phyloP scores from a whole-genome alignment of 176 grass and related monocot genomes.

The Paspalum vaginatum region DNA sequence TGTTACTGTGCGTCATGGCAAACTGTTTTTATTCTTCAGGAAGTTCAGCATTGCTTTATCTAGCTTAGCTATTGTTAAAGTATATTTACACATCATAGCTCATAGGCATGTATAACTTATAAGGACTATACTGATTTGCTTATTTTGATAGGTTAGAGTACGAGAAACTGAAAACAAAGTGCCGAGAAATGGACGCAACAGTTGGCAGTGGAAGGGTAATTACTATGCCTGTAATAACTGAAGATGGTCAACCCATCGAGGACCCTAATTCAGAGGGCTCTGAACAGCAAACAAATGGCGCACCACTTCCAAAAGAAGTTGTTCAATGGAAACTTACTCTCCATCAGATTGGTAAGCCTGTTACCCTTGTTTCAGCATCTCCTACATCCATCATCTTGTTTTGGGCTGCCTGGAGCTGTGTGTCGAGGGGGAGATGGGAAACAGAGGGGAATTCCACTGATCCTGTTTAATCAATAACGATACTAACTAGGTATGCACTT shows the following conservation, averaged over 20 bases:
- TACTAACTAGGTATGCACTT: not conserved
- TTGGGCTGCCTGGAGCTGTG: not conserved
- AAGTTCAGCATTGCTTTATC: slow-evolving; percentile 19
- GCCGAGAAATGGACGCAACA: slow-evolving; percentile 86
- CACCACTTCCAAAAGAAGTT: slow-evolving; percentile 52
- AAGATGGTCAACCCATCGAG: slow-evolving; percentile 76
- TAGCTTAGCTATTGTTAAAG: not conserved
- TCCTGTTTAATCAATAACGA: not conserved
- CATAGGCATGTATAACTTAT: slow-evolving; percentile 6
- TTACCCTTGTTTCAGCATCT: slow-evolving; percentile 10
- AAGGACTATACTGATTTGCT: slow-evolving; percentile 41
- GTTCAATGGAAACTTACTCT: slow-evolving; percentile 92
- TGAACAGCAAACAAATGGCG: slow-evolving; percentile 43
- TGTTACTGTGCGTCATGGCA: not conserved
- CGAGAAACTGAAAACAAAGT: slow-evolving; percentile 82
- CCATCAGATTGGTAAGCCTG: slow-evolving; percentile 88
- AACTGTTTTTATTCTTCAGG: not conserved
- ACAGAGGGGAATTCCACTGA: not conserved
- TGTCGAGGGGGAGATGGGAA: not conserved
- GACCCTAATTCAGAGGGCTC: slow-evolving; percentile 34
- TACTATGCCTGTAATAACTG: slow-evolving; percentile 79
- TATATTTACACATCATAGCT: slow-evolving; percentile 12
- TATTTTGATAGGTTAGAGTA: slow-evolving; percentile 79
- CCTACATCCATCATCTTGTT: not conserved
- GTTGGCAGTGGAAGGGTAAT: slow-evolving; percentile 84